Evolutionary conservation across 2,329 filamentous ascomycete genomes (phyloP).

Genomic region (Metarhizium guizhouense): DNA sequence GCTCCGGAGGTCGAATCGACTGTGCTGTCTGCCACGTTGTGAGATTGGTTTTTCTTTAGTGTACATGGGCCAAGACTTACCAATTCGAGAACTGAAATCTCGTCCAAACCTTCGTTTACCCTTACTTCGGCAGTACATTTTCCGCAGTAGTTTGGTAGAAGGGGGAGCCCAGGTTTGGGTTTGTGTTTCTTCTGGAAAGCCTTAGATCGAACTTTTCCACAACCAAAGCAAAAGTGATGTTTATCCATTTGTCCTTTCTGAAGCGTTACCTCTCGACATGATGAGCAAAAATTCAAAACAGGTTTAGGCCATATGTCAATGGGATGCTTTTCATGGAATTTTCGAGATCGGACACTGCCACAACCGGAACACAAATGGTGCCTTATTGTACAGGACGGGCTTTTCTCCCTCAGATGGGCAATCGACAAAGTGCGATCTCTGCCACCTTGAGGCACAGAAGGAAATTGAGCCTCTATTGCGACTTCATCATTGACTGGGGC

Average conservation of each 20-base stretch:
- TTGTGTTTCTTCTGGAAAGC: slow-evolving; percentile 14
- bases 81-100: slow-evolving; percentile 19
- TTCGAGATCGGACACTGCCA: slow-evolving; percentile 23
- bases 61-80: slow-evolving; percentile 1
- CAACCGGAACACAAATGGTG: slow-evolving; percentile 29
- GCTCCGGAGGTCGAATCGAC: not conserved
- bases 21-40: not conserved
- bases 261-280: slow-evolving; percentile 21
- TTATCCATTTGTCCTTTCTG: slow-evolving; percentile 12
- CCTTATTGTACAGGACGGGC: slow-evolving; percentile 10
- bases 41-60: not conserved
- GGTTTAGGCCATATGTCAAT: slow-evolving; percentile 12
- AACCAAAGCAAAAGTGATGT: slow-evolving; percentile 33
- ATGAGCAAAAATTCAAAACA: slow-evolving; percentile 25
- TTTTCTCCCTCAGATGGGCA: slow-evolving; percentile 10
- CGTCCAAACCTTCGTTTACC: slow-evolving; percentile 13
- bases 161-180: slow-evolving; percentile 13
- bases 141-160: slow-evolving; percentile 25
- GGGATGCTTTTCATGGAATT: slow-evolving; percentile 26
- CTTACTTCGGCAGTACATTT: slow-evolving; percentile 17
- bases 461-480: not conserved
- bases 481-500: not conserved
- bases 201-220: slow-evolving; percentile 17
- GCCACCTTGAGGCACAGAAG: not conserved
- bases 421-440: not conserved